These are phyloP conservation scores for Hanseniaspora lindneri DNA, from an alignment of 805 yeast genomes.

Conservation along the genomic window DNA sequence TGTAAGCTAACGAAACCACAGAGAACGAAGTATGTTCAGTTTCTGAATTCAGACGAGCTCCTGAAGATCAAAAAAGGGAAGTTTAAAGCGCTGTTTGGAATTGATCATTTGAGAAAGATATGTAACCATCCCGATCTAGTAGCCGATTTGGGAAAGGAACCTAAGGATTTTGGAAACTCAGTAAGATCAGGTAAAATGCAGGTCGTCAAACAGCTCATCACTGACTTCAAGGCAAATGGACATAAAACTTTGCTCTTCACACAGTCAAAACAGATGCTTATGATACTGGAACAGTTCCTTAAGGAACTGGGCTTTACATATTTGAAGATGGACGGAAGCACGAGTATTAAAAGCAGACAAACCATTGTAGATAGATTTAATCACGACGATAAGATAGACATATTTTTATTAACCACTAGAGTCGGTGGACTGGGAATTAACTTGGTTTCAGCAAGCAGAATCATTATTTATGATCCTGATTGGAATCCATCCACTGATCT, in stretches of 20 bases:
- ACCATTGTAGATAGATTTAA: conserved; percentile 71
- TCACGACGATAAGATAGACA: conserved; percentile 37
- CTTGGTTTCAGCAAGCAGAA: conserved; percentile 88
- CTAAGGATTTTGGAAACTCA: conserved; percentile 42
- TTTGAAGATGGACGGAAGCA: conserved; percentile 89
- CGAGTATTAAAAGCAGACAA: conserved; percentile 69
- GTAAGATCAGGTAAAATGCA: conserved; percentile 77
- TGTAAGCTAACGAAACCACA: conserved; percentile 74
- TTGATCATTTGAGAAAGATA: conserved; percentile 77
- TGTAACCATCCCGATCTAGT: conserved; percentile 93
- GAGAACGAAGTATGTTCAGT: conserved; percentile 58
- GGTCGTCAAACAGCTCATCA: conserved; percentile 63
- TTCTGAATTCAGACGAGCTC: conserved; percentile 65
- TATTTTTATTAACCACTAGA: conserved; percentile 79
- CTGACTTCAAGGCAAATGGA: conserved; percentile 63
- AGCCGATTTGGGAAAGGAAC: conserved; percentile 22
- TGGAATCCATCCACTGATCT: conserved; percentile 98
- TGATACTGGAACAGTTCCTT: conserved; percentile 64
- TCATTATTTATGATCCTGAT: conserved; percentile 90
- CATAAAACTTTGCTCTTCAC: conserved; percentile 79
- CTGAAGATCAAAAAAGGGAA: conserved; percentile 60
- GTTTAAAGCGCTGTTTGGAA: conserved; percentile 75
- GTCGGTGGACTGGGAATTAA: conserved; percentile 96
- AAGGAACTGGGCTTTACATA: conserved; percentile 36
- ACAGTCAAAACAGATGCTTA: conserved; percentile 89